phyloP scores from a whole-genome alignment of 768 basidiomycete genomes.

The Mycena maculata region DNA sequence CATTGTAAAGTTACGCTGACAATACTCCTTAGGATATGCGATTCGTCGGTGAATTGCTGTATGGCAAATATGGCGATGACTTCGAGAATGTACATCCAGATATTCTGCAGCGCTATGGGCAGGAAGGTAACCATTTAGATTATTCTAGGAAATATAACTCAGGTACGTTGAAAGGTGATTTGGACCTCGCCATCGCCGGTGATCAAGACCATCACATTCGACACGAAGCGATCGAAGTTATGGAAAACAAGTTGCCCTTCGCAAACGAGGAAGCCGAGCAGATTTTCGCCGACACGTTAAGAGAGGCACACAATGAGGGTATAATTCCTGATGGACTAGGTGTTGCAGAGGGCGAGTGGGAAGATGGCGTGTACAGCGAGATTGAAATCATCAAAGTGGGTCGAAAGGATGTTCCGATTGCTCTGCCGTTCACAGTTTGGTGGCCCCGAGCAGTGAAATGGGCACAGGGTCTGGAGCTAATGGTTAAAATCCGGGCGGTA shows the following conservation, averaged over 20 bases:
- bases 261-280: not conserved
- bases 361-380: not conserved
- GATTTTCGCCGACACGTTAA: not conserved
- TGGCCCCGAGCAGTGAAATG: not conserved
- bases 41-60: not conserved
- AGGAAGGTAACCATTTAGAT: not conserved
- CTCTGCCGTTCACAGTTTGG: not conserved
- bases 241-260: slow-evolving; percentile 31
- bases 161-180: not conserved
- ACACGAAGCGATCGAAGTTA: not conserved
- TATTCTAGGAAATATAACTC: not conserved
- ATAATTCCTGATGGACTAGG: not conserved
- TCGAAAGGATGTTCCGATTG: not conserved
- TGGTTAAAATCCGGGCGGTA: not conserved
- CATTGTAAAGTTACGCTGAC: not conserved
- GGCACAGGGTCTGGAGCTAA: not conserved
- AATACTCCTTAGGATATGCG: not conserved
- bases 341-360: slow-evolving; percentile 1
- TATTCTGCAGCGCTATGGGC: not conserved
- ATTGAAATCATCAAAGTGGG: not conserved
- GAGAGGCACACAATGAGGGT: not conserved
- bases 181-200: not conserved
- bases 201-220: not conserved
- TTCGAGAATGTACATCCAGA: not conserved
- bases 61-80: not conserved